These are phyloP conservation scores for Pigoraptor vietnamica DNA, from an alignment of 78 protist genomes.

Conservation along the genomic window DNA sequence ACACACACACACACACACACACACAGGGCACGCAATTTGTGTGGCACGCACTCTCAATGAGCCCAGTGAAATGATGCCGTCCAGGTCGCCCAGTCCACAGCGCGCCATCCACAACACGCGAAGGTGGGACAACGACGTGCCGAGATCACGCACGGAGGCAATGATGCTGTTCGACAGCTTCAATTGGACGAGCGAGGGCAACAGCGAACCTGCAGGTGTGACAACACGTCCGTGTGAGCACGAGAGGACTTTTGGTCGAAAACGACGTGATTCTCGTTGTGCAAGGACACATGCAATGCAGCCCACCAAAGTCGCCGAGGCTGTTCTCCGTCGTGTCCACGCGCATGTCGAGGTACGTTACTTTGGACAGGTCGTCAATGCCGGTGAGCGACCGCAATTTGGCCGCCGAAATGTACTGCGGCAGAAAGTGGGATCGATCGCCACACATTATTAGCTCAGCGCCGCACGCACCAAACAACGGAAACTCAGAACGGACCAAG, in stretches of 20 bases:
- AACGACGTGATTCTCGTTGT: too few species aligned
- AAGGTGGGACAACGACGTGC: neutral
- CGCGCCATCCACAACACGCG: slow-evolving; percentile 8
- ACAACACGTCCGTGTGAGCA: too few species aligned
- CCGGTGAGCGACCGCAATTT: neutral
- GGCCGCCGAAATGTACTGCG: neutral
- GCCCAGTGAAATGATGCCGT: neutral
- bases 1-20: neutral
- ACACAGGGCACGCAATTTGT: too few species aligned
- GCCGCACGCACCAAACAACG: too few species aligned
- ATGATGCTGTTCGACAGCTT: neutral
- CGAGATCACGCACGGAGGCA: slow-evolving; percentile 15
- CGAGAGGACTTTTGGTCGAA: too few species aligned
- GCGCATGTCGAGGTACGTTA: neutral
- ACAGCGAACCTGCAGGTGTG: neutral
- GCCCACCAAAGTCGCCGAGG: neutral
- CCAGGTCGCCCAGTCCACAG: slow-evolving; percentile 10
- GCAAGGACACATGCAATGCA: too few species aligned
- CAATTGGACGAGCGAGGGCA: slow-evolving; percentile 14
- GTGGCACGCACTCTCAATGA: neutral
- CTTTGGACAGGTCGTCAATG: neutral
- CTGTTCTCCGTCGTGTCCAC: neutral
- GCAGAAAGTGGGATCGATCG: too few species aligned
- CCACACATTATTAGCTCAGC: too few species aligned
- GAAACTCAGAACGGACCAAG: neutral